phyloP scores from a whole-genome alignment of 2,329 filamentous ascomycete species.

The Emmonsiellopsis sp. region DNA sequence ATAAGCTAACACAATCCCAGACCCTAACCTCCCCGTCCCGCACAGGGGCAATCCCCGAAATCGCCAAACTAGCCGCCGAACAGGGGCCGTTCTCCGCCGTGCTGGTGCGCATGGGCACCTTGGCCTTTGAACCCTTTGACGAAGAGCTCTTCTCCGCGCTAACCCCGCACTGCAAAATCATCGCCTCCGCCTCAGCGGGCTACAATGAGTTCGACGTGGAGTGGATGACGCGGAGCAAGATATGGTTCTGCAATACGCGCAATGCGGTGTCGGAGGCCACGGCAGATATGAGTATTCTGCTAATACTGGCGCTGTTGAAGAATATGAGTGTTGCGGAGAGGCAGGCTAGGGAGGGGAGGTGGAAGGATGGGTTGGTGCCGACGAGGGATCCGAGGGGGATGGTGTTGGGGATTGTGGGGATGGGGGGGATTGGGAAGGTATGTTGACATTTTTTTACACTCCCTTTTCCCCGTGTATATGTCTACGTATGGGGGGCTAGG shows the following conservation, averaged over 20 bases:
- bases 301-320: conserved; percentile 38
- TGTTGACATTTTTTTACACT: background rate
- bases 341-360: conserved; percentile 27
- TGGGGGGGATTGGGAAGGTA: conserved; percentile 40
- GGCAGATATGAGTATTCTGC: conserved; percentile 43
- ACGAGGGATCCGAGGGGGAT: conserved; percentile 35
- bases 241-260: conserved; percentile 47
- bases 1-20: background rate
- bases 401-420: conserved; percentile 40
- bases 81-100: conserved; percentile 39
- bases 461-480: background rate
- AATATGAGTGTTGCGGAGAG: conserved; percentile 35
- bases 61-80: conserved; percentile 2
- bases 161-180: conserved; percentile 35
- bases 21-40: conserved; percentile 2
- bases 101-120: conserved; percentile 42
- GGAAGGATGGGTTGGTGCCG: conserved; percentile 27
- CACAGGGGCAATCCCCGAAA: conserved; percentile 6
- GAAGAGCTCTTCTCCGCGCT: conserved; percentile 34
- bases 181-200: conserved; percentile 39
- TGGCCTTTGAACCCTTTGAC: conserved; percentile 42
- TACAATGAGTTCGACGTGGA: conserved; percentile 40
- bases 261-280: conserved; percentile 47
- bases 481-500: too few species aligned
- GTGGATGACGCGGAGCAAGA: conserved; percentile 32